Base-by-base conservation (phyloP, 2,329 filamentous ascomycete genomes). In the Stagonosporopsis vannaccii region DNA sequence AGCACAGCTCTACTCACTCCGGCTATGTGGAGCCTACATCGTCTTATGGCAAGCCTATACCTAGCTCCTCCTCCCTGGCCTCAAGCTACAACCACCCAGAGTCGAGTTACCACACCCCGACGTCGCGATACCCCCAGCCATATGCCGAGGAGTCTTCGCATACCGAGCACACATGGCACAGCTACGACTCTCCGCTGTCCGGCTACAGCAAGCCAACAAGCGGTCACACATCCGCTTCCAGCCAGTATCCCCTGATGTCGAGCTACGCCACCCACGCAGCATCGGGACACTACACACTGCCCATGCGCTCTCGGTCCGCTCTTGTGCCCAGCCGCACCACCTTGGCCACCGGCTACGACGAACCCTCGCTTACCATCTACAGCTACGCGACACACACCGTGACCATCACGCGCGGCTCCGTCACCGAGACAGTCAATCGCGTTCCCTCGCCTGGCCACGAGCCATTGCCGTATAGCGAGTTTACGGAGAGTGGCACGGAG, bases 381-480 rank as follows among this genome's bases (percentile, higher is more conserved):
- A 40, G 42, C 17, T 53, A 53, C 15, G 37, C 51, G 22, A 54
- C 44, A 11, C 44, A 36, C 17, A 54, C 44, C 2, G 28, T 43
- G 5, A 50, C 37, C 12, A 15, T 33, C n/a, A 50, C 30, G 8
- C 35, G 13, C 7, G 23, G 17, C 4, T 5, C 30, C 4, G 12
- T 32, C 25, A 48, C 45, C 22, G n/a, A 40, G n/a, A 42, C 36
- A n/a, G 28, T 50, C 5, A 15, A 40, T 12, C 19, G 15, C 20
- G 19, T 15, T 9, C 17, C 37, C 37, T 20, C 35, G 19, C 20
- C 37, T n/a, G n/a, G n/a, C n/a, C n/a, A n/a, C n/a, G n/a, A n/a
- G n/a, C n/a, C n/a, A n/a, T n/a, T n/a, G n/a, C n/a, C n/a, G n/a
- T n/a, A n/a, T n/a, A n/a, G n/a, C n/a, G n/a, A n/a, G n/a, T n/a